Base-by-base conservation (phyloP, 352 stramenopile species). In the Phytophthora hybrid region DNA sequence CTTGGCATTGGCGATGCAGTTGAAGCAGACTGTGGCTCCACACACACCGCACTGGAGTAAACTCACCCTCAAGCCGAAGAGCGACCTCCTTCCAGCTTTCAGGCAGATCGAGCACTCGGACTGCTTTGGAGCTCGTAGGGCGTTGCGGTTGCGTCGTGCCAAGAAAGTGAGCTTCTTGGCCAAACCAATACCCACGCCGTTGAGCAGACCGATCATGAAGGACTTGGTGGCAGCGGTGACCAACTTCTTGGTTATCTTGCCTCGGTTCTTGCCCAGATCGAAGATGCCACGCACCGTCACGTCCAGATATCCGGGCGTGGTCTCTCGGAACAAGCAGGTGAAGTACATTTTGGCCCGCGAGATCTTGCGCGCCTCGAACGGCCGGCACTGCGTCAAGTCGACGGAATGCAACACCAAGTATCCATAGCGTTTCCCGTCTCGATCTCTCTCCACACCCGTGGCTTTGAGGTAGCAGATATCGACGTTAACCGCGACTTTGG, bases 111-210 rank as follows among this genome's bases (percentile, higher is more conserved):
- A 73, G 52, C 76, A 83, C 1, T 64, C 26, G 1, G 60, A 66
- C 26, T 70, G 68, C 21, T 65, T 74, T 0, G 46, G 39, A 6
- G 16, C 46, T n/a, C 23, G 66, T 21, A 73, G 63, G 4, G 10
- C 29, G 7, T 23, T 19, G 10, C 51, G 61, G 19, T 74, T 74
- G 21, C 63, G 64, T 32, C 71, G 66, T 18, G 69, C 66, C 32
- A 89, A 18, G 18, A 87, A 64, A 0, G 80, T 89, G 18, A 88
- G 67, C 60, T 86, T 88, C 72, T 88, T 88, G 60, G 81, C 77
- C 53, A 82, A 65, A 0, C 79, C 74, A n/a, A 77, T 82, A 6
- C 71, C 69, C 14, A 86, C 74, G 11, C 78, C 79, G 31, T 80
- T 83, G n/a, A 89, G 62, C 39, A 85, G 34, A 11, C 79, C 78